Evolutionary conservation across 225 moss, liverwort and hornwort genomes (phyloP).

Genomic region (Physcomitrellopsis africana): DNA sequence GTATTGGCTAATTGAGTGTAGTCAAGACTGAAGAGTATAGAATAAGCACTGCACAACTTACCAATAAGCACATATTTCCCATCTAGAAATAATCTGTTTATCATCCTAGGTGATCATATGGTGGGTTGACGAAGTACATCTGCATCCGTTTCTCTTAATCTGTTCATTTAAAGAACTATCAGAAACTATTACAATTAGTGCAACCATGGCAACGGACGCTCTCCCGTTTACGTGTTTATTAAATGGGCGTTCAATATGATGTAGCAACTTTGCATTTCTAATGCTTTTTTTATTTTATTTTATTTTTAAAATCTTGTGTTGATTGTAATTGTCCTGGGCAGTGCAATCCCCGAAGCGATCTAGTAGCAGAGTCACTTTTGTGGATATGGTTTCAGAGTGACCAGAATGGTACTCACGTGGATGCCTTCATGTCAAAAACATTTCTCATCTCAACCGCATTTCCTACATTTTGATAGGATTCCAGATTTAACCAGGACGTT

Average conservation of each 20-base stretch:
- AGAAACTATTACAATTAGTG: not conserved
- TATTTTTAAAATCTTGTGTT: too few relatives aligned
- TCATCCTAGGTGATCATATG: not conserved
- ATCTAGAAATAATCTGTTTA: not conserved
- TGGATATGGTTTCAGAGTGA: conserved; percentile 48
- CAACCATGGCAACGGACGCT: not conserved
- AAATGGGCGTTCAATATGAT: too few relatives aligned
- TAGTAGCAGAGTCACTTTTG: conserved; percentile 20
- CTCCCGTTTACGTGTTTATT: not conserved
- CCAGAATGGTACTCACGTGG: conserved; percentile 41
- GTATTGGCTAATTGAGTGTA: conserved; percentile 17
- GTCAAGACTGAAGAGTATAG: not conserved
- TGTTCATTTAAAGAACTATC: too few relatives aligned
- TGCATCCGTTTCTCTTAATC: too few relatives aligned
- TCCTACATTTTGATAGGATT: conserved; percentile 18
- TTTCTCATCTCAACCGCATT: not conserved
- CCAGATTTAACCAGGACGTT: not conserved
- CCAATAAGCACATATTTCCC: not conserved
- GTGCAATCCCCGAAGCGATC: conserved; percentile 29
- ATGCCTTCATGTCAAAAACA: not conserved
- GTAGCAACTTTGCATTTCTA: not conserved
- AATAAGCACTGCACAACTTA: not conserved
- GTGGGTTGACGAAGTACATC: too few relatives aligned
- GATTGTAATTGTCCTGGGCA: conserved; percentile 7
- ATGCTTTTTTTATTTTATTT: too few relatives aligned